Evolutionary conservation across 108 stramenopile genomes (phyloP), one percentile per base, ranked within the genome.

Genomic region (Tribonema minus): DNA sequence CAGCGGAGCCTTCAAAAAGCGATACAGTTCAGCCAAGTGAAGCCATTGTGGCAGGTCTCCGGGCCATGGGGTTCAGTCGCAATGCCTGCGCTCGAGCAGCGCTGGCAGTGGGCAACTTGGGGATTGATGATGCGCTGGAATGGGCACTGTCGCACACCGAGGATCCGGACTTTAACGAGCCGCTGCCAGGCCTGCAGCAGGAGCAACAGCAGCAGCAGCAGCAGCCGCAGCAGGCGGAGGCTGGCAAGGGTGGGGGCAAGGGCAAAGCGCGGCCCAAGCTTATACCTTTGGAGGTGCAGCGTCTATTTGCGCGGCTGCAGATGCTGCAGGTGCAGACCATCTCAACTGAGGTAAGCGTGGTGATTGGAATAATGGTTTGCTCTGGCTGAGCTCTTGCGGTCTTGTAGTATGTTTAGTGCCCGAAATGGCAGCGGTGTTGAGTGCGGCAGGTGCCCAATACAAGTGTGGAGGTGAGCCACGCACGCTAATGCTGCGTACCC

Each of bases 261-360:
- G 75, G 81, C 71, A 31, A 33, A 9, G 38, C 28, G 76, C 62
- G 35, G 23, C 35, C 79, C 77, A 70, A 72, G 80, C 37, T 71
- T 35, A 72, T 82, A 28, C 82, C 82, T 1, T 75, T 83, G 12
- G 80, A 83, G 79, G 65, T 83, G 25, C 82, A 83, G 79, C 80
- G 75, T 29, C 74, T 83, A 6, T 83, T 83, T 75, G 29, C 82
- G 20, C 12, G 60, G 36, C 71, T 83, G 37, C 80, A 82, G 72
- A 59, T 81, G 37, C 31, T 82, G 0, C 65, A 81, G 12, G 38
- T 30, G 9, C 61, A 31, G 3, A 72, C 71, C 15, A 61, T 72
- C 32, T 64, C 73, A 7, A 74, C 66, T 1, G 66, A 67, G 75
- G 75, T 61, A 58, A 0, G 31, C 3, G 7, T 15, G n/a, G n/a